These are phyloP conservation scores for Boechera stricta DNA, from an alignment of 345 rosid genomes.

Conservation along the genomic window DNA sequence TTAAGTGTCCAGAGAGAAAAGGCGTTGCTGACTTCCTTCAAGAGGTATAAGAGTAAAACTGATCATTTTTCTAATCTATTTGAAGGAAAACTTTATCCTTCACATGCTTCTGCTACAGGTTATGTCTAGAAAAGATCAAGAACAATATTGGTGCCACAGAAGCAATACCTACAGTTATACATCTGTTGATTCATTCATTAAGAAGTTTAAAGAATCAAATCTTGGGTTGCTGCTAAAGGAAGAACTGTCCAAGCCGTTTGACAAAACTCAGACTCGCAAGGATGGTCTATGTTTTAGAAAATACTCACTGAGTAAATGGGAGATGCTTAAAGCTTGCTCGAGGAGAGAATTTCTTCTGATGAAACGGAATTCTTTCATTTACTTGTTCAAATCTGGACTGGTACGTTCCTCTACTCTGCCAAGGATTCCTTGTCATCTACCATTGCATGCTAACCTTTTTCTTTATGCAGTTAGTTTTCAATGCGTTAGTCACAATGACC, in stretches of 20 bases:
- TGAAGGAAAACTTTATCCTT: constrained; percentile 2
- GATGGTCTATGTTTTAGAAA: constrained; percentile 46
- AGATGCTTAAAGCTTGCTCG: constrained; percentile 57
- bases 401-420: constrained; percentile 18
- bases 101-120: constrained; percentile 44
- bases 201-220: constrained; percentile 48
- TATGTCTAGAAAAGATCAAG: constrained; percentile 63
- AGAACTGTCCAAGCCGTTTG: constrained; percentile 45
- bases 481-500: constrained; percentile 50
- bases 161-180: constrained; percentile 49
- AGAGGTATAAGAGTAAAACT: constrained; percentile 44
- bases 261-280: constrained; percentile 39
- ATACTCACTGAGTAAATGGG: constrained; percentile 51
- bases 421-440: constrained; percentile 7
- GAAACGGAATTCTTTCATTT: constrained; percentile 51
- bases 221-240: constrained; percentile 40
- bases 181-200: constrained; percentile 49
- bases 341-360: constrained; percentile 58
- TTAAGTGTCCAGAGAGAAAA: constrained; percentile 62
- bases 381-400: constrained; percentile 51
- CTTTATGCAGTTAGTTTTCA: constrained; percentile 46
- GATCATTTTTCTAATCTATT: background rate
- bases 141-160: constrained; percentile 53
- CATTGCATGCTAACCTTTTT: constrained; percentile 9
- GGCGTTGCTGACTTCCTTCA: constrained; percentile 63